These are phyloP conservation scores for Quercus bicolor DNA, from an alignment of 306 rosid species.

Conservation along the genomic window DNA sequence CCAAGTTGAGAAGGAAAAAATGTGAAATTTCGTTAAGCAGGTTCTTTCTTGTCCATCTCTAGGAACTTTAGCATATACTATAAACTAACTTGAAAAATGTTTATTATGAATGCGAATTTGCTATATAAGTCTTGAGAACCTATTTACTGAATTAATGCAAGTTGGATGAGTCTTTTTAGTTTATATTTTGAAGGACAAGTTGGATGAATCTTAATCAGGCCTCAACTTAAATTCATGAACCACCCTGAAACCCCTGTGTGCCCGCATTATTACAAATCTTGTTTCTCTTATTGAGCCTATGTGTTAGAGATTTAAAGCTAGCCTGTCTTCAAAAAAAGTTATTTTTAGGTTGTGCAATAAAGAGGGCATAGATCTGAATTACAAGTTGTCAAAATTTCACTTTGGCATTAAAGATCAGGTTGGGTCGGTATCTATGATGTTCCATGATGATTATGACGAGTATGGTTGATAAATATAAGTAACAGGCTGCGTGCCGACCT, in stretches of 20 bases:
- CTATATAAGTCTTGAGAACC: slow-evolving; percentile 30
- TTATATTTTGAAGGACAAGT: background rate
- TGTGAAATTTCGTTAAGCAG: slow-evolving; percentile 16
- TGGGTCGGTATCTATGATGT: slow-evolving; percentile 27
- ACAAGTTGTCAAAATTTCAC: slow-evolving; percentile 6
- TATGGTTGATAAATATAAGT: slow-evolving; percentile 20
- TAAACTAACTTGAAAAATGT: slow-evolving; percentile 16
- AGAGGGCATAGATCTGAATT: background rate
- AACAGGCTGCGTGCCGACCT: slow-evolving; percentile 23
- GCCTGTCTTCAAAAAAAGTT: slow-evolving; percentile 3
- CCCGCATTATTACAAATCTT: slow-evolving; percentile 9
- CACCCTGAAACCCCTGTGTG: slow-evolving; percentile 6
- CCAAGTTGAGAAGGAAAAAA: slow-evolving; percentile 12
- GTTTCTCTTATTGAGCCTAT: background rate
- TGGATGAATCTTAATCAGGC: background rate
- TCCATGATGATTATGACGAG: slow-evolving; percentile 27
- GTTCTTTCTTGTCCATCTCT: slow-evolving; percentile 19
- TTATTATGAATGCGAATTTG: slow-evolving; percentile 9
- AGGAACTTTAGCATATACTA: slow-evolving; percentile 17
- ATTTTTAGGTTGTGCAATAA: background rate
- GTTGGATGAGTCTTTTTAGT: background rate
- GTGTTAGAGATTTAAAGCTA: background rate
- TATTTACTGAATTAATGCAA: slow-evolving; percentile 30
- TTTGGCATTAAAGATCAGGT: slow-evolving; percentile 4
- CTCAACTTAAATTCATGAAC: too few relatives aligned